Conservation (phyloP, 495 filamentous ascomycete species). For the Annulohypoxylon nitens region DNA sequence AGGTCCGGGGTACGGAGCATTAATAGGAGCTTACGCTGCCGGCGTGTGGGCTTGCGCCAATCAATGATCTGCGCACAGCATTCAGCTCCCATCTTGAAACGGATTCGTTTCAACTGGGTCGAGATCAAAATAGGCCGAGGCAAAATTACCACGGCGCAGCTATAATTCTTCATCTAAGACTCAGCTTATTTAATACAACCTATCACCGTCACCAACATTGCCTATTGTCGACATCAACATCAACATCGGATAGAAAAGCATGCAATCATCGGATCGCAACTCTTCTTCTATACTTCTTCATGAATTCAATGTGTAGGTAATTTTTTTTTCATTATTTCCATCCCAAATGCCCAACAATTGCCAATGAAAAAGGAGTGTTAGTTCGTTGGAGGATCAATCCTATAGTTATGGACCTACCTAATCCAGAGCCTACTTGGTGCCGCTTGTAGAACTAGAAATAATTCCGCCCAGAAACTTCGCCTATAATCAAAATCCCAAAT, state of each 20-base stretch:
- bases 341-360: not conserved
- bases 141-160: not conserved
- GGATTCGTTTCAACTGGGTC: conserved; percentile 36
- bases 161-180: conserved; percentile 8
- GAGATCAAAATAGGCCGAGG: conserved; percentile 23
- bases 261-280: not conserved
- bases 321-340: not conserved
- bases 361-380: not conserved
- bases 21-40: conserved; percentile 12
- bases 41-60: conserved; percentile 33
- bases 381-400: conserved; percentile 8
- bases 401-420: conserved; percentile 1
- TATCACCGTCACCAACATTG: not conserved
- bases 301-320: not conserved
- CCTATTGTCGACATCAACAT: not conserved
- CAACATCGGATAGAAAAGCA: not conserved
- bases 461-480: not conserved
- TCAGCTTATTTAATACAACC: not conserved
- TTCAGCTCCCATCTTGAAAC: conserved; percentile 40
- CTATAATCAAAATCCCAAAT: not conserved
- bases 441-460: conserved; percentile 2
- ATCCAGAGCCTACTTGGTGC: not conserved
- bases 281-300: not conserved
- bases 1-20: conserved; percentile 35
- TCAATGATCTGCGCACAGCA: conserved; percentile 17